Base-by-base conservation (phyloP, 2,329 filamentous ascomycete species). In the Trichoderma semiorbis region DNA sequence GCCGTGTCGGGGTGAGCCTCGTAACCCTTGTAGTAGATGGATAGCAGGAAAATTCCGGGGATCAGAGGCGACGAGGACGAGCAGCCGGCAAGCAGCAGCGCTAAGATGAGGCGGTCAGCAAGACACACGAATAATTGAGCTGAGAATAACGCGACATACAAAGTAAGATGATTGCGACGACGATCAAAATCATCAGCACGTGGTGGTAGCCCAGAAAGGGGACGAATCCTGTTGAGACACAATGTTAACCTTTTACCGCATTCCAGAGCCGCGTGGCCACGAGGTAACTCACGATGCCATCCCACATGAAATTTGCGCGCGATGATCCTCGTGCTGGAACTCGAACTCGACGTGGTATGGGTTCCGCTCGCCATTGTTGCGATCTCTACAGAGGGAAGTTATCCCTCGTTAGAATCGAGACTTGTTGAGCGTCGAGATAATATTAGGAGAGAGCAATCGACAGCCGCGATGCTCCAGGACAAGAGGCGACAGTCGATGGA, bases 131-230 rank as follows among this genome's bases (percentile, higher is more conserved):
- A 11, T 8, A 18, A 47, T n/a, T 18, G 30, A 11, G 28, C 21
- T 26, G 36, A n/a, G 14, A 12, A 16, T 2, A n/a, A 28, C 58
- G 61, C n/a, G 32, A 88, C 94, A 84, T 86, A 97, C 95, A 98
- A 76, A 99, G 87, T 80, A 99, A 86, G 82, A 99, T 97, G 79
- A 99, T 97, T 60, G 95, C 90, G 72, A 98, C 85, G 70, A 93
- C 95, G 79, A 99, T 97, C 76, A 99, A 85, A 77, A 99, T 94
- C 96, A 99, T 99, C 81, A 99, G 89, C 75, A 98, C 92, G 89
- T 99, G 89, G 80, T 92, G 90, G 79, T 92, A 92, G 75, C 90
- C 90, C 72, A 92, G 85, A 79, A 92, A 92, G 76, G 90, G 90
- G 80, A 92, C 83, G 77, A 88, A 89, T 79, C 89, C 90, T 90